Conservation (phyloP, 768 basidiomycete species). For the Termitomyces sp. region DNA sequence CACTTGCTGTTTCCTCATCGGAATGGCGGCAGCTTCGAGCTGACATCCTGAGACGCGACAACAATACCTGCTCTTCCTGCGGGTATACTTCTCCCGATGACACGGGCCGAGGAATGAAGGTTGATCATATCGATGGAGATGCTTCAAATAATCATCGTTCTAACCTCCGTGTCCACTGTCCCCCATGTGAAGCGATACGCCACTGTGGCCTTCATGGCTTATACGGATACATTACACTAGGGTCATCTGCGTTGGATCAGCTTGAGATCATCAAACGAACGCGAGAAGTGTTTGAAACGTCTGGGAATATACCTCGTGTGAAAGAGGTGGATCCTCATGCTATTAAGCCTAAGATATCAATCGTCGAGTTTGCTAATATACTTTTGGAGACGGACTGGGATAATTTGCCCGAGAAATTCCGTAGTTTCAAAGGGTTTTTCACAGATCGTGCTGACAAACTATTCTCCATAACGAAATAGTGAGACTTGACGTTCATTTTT, state of each 20-base stretch:
- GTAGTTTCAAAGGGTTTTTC: slow-evolving; percentile 9
- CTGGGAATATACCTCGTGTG: slow-evolving; percentile 12
- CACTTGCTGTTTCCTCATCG: not conserved
- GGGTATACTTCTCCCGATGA: slow-evolving; percentile 6
- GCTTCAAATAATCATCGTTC: slow-evolving; percentile 11
- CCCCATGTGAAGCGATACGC: slow-evolving; percentile 14
- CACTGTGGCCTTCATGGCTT: slow-evolving; percentile 12
- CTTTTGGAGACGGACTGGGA: slow-evolving; percentile 4
- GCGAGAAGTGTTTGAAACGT: slow-evolving; percentile 11
- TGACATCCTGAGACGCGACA: slow-evolving; percentile 9
- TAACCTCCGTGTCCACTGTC: slow-evolving; percentile 13
- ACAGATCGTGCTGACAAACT: not conserved
- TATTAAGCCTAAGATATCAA: not conserved
- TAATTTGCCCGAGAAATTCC: slow-evolving; percentile 2
- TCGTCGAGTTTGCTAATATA: slow-evolving; percentile 6
- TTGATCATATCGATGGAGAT: slow-evolving; percentile 12
- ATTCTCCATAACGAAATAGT: not conserved
- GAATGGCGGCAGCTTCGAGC: slow-evolving; percentile 10
- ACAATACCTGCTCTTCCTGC: slow-evolving; percentile 15
- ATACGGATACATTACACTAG: slow-evolving; percentile 2
- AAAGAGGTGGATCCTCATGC: slow-evolving; percentile 13
- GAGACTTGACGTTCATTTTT: not conserved
- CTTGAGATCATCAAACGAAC: slow-evolving; percentile 17
- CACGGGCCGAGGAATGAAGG: slow-evolving; percentile 6
- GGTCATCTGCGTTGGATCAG: slow-evolving; percentile 15